Base-by-base conservation (phyloP, 2,329 filamentous ascomycete genomes). In the Sarocladiaceae sp. region DNA sequence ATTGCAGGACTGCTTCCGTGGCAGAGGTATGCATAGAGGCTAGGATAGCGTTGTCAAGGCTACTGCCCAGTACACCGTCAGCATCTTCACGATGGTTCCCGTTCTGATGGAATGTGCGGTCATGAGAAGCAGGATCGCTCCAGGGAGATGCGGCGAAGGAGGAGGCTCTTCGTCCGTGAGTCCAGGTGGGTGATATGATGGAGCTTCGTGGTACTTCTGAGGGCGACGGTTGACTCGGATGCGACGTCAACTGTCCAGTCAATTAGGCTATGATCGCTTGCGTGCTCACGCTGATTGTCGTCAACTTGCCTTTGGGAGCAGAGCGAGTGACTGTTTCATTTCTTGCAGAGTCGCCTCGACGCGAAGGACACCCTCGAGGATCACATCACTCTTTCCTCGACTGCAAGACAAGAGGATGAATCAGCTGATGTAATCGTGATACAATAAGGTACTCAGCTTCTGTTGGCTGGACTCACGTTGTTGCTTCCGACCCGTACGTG, bases 11-110 rank as follows among this genome's bases (percentile, higher is more conserved):
- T 0, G 67, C 70, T 50, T 74, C 70, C 0, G 70, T 74, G 1
- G 70, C 69, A 0, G 69, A 73, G 0, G 68, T 72, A 51, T 74
- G 72, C 59, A 72, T 67, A 1, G 67, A 69, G 9, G 72, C 69
- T 4, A 75, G 56, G 2, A 71, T 65, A 0, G 72, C 71, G 45
- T 74, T 75, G 47, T 70, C 67, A 26, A 67, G 59, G 47, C 53
- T 60, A 48, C 49, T 41, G 6, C 26, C 37, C 12, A 41, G 12
- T 7, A 27, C 37, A 6, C 29, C 23, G 29, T 29, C 15, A 3
- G 23, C 26, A 15, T 41, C 24, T 16, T 41, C 55, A 21, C 34
- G 52, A 46, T 18, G 51, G 51, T 46, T 55, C n/a, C 52, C 51
- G 2, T 49, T 52, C 13, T 53, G 54, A 20, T 54, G 61, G 40